A percentile compares a stretch with the other conserved stretches of the same genome.
phyloP scores from a whole-genome alignment of 2,329 filamentous ascomycete genomes.

The Ophiobolus disseminans region DNA sequence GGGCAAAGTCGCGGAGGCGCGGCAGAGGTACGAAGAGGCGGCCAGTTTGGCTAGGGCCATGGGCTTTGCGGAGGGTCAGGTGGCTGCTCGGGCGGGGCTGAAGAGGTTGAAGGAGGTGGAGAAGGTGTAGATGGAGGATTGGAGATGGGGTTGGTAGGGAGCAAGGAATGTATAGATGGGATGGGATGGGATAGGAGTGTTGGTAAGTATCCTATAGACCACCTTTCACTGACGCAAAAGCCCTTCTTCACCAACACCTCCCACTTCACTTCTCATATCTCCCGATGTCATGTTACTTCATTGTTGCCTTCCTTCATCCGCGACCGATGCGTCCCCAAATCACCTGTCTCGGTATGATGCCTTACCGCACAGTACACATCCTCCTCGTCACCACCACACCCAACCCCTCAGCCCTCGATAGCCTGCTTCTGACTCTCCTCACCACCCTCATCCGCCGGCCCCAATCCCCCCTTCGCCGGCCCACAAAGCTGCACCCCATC shows the following conservation, averaged over 20 bases:
- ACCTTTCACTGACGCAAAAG: too few species aligned
- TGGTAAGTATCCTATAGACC: too few species aligned
- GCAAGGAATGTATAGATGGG: too few species aligned
- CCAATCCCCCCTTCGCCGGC: constrained; percentile 49
- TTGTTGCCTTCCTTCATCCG: too few species aligned
- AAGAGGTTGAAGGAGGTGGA: constrained; percentile 42
- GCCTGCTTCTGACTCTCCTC: constrained; percentile 30
- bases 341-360: not conserved
- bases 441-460: constrained; percentile 39
- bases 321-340: too few species aligned
- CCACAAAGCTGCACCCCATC: constrained; percentile 53
- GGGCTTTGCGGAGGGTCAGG: constrained; percentile 55
- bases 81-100: constrained; percentile 51
- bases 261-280: too few species aligned
- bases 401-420: constrained; percentile 1
- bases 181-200: too few species aligned
- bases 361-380: not conserved
- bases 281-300: too few species aligned
- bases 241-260: too few species aligned
- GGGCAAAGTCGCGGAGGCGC: constrained; percentile 70
- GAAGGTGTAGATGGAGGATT: too few species aligned
- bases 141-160: too few species aligned
- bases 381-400: not conserved
- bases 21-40: constrained; percentile 72
- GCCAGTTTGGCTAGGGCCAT: constrained; percentile 62